Conservation (phyloP, 305 asterid genomes). For the Fraxinus floribunda region DNA sequence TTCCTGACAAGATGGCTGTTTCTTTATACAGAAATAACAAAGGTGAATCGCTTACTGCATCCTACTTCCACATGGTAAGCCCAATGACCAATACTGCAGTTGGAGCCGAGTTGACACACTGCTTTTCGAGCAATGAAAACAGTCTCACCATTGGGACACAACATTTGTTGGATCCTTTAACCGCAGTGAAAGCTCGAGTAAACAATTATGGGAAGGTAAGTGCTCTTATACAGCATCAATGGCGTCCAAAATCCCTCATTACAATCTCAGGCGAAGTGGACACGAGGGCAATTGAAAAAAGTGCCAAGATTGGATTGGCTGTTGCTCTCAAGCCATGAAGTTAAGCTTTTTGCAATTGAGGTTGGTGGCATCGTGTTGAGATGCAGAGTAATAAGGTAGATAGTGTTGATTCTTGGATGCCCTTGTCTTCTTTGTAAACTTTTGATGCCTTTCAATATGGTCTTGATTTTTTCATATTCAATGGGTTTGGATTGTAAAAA, state of each 20-base stretch:
- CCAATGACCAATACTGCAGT: conserved; percentile 80
- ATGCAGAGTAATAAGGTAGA: conserved; percentile 35
- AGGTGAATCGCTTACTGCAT: conserved; percentile 67
- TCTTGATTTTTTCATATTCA: not conserved
- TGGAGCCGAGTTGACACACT: conserved; percentile 91
- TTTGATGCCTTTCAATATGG: not conserved
- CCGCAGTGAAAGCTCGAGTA: conserved; percentile 79
- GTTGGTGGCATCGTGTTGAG: conserved; percentile 17
- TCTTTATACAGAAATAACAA: conserved; percentile 60
- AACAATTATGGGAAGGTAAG: conserved; percentile 80
- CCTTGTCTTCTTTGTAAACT: not conserved
- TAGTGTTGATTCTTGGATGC: conserved; percentile 22
- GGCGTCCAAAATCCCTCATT: conserved; percentile 85
- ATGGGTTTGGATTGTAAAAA: not conserved
- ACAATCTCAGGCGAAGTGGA: conserved; percentile 96
- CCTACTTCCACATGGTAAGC: conserved; percentile 77
- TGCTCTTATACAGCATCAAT: conserved; percentile 92
- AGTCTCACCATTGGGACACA: conserved; percentile 81
- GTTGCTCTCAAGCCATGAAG: conserved; percentile 86
- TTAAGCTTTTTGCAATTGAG: not conserved
- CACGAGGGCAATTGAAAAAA: conserved; percentile 83
- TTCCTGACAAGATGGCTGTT: not conserved
- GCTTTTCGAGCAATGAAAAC: conserved; percentile 77
- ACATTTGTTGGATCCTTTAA: conserved; percentile 70
- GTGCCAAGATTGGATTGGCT: conserved; percentile 85